Evolutionary conservation across 2,329 filamentous ascomycete genomes (phyloP).

Genomic region (Cytospora piceicola): DNA sequence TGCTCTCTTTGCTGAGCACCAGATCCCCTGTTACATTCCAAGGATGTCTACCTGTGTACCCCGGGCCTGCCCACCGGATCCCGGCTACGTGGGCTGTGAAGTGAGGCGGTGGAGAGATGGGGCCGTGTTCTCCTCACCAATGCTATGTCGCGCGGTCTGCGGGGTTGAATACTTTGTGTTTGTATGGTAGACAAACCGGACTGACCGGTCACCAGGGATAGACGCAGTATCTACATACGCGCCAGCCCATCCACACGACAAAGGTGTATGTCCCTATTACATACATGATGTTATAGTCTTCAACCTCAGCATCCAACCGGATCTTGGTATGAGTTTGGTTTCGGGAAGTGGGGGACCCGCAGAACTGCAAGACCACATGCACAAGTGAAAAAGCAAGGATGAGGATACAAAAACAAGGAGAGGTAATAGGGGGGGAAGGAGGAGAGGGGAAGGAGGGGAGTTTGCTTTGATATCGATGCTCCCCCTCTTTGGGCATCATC

Average conservation of each 20-base stretch:
- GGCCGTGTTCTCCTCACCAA: not conserved
- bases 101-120: not conserved
- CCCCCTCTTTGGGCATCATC: too few species aligned
- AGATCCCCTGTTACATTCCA: not conserved
- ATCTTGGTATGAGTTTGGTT: not conserved
- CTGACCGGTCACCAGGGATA: too few species aligned
- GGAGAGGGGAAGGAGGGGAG: too few species aligned
- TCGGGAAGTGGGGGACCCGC: constrained; percentile 2
- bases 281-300: not conserved
- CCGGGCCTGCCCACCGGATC: not conserved
- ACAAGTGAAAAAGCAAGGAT: not conserved
- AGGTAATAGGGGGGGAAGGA: not conserved
- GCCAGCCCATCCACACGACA: too few species aligned
- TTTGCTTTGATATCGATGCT: too few species aligned
- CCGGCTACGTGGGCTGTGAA: not conserved
- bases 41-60: not conserved
- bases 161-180: too few species aligned
- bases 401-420: too few species aligned
- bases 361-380: not conserved
- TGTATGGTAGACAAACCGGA: too few species aligned
- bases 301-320: not conserved
- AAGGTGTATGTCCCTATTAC: not conserved
- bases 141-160: not conserved
- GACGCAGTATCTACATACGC: too few species aligned
- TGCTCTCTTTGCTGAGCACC: not conserved